phyloP scores from a whole-genome alignment of 129 eudicot species.

The Mikania micrantha region DNA sequence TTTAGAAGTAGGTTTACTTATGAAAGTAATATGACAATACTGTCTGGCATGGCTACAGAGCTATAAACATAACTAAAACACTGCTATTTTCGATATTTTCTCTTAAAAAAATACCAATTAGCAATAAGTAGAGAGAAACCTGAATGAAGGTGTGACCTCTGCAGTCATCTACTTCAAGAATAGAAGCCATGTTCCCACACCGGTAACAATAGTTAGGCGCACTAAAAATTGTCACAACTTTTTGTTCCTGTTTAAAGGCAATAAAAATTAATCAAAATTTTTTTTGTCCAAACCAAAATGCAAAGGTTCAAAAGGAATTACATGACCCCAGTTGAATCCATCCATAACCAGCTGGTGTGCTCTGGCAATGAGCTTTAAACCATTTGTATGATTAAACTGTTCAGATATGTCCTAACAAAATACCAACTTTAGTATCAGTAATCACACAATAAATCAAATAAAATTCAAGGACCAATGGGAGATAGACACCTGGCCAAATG shows the following conservation, averaged over 20 bases:
- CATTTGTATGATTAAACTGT: slow-evolving; percentile 80
- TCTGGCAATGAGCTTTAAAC: slow-evolving; percentile 77
- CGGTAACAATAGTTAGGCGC: neutral
- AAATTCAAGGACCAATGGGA: neutral
- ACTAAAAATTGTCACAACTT: neutral
- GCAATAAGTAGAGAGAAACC: neutral
- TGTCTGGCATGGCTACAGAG: too few species aligned
- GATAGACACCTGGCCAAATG: slow-evolving; percentile 71
- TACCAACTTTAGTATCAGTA: too few species aligned
- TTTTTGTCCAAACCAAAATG: too few species aligned
- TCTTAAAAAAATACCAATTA: too few species aligned
- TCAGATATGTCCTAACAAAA: slow-evolving; percentile 65
- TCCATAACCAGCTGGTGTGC: slow-evolving; percentile 98
- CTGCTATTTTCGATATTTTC: too few species aligned
- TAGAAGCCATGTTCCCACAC: neutral
- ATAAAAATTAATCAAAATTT: too few species aligned
- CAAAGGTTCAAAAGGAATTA: slow-evolving; percentile 14
- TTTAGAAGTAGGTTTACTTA: too few species aligned
- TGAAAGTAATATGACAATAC: too few species aligned
- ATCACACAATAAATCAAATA: too few species aligned
- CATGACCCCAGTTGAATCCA: slow-evolving; percentile 94
- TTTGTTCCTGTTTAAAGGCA: neutral
- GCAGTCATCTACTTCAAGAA: neutral
- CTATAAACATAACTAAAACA: too few species aligned
- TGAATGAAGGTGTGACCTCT: neutral